phyloP scores from a whole-genome alignment of 805 yeast genomes.

The Hermanozyma aechmeae region DNA sequence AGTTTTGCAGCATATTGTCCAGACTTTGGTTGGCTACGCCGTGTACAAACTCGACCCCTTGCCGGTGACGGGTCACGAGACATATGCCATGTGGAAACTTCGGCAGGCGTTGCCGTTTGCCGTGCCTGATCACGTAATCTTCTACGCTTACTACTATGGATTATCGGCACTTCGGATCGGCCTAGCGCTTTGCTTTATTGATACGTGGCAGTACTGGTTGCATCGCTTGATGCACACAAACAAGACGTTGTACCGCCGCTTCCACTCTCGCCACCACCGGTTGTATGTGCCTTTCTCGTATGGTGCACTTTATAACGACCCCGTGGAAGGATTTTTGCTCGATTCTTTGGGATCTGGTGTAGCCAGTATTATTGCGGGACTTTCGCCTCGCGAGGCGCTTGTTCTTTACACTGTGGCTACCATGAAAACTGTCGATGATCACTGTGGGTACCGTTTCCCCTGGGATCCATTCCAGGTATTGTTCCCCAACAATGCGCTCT shows the following conservation, averaged over 20 bases:
- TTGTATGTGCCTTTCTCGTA: slow-evolving; percentile 93
- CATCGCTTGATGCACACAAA: slow-evolving; percentile 86
- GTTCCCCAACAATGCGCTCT: slow-evolving; percentile 92
- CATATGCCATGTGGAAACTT: slow-evolving; percentile 37
- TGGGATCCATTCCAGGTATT: slow-evolving; percentile 81
- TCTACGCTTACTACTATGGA: slow-evolving; percentile 52
- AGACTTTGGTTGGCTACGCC: slow-evolving; percentile 57
- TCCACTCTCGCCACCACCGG: slow-evolving; percentile 92
- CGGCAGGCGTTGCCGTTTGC: slow-evolving; percentile 28
- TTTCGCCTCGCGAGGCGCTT: slow-evolving; percentile 71
- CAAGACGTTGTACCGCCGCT: slow-evolving; percentile 62
- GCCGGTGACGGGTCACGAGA: slow-evolving; percentile 45
- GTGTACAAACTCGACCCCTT: slow-evolving; percentile 49
- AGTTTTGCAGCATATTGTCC: slow-evolving; percentile 74
- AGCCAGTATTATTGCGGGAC: slow-evolving; percentile 52
- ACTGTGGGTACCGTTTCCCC: slow-evolving; percentile 95
- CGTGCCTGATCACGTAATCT: slow-evolving; percentile 41
- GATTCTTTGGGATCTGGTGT: slow-evolving; percentile 92
- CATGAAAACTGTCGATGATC: slow-evolving; percentile 95
- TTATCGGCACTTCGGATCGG: slow-evolving; percentile 48
- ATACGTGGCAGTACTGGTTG: slow-evolving; percentile 90
- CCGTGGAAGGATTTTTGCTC: slow-evolving; percentile 85
- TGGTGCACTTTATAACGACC: slow-evolving; percentile 93
- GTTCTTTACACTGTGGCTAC: slow-evolving; percentile 80
- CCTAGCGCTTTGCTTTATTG: slow-evolving; percentile 66